Base-by-base conservation (phyloP, 495 filamentous ascomycete genomes). In the Aspergillus carlsbadensis region DNA sequence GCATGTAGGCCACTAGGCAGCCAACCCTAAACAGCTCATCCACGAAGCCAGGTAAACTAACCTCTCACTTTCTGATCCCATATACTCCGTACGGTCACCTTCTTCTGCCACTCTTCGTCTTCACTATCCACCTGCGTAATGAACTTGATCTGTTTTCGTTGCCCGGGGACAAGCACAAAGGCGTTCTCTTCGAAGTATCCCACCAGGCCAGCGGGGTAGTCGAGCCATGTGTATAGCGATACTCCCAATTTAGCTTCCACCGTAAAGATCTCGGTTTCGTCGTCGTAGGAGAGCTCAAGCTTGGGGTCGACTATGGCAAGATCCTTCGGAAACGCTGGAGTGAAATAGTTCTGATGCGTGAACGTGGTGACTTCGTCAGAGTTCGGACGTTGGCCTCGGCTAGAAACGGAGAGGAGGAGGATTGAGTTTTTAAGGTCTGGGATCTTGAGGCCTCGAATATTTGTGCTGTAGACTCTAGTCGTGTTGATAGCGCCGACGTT, bases 171-270 rank as follows among this genome's bases (percentile, higher is more conserved):
- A 24, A 88, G 54, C 54, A 81, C 73, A 57, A 89, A 88, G 0
- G 72, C 73, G 59, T 88, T 89, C 2, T 79, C 70, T 14, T 85
- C 78, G 59, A 88, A 88, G 52, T 81, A 79, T 0, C 84, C 73
- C 17, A 87, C 71, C 13, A 79, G 70, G 0, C 79, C 84, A 6
- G 77, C 72, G 1, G 81, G 80, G 47, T 86, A 76, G 54, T 83
- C 82, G 2, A 89, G 69, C 86, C 86, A 89, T 4, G 85, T 86
- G 74, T 85, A 88, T 10, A 85, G 74, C 1, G 86, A 84, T 0
- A 85, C 75, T 0, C 80, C 85, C 22, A 59, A 76, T 34, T 74
- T 80, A 0, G 86, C 84, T 43, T 79, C 70, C 1, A 88, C 78
- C 0, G 78, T 81, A 58, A 88, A 87, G 6, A 68, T 72, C 6